phyloP scores from a whole-genome alignment of 257 asterid species.

The Fraxinus anomala region DNA sequence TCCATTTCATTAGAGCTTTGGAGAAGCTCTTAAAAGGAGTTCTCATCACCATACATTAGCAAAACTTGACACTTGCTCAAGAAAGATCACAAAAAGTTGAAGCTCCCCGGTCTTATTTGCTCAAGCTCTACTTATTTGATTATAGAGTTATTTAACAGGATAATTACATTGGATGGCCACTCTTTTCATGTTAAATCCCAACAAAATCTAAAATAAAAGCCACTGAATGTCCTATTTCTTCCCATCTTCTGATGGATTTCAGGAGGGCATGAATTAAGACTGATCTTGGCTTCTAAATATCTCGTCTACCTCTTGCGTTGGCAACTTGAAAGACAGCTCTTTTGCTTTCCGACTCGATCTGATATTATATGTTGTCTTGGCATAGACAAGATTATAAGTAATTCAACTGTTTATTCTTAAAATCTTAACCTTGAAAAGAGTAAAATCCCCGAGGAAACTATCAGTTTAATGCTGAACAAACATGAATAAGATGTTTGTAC shows the following conservation, averaged over 20 bases:
- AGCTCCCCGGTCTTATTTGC: background rate
- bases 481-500: background rate
- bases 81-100: slow-evolving; percentile 16
- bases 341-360: slow-evolving; percentile 37
- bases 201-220: slow-evolving; percentile 42
- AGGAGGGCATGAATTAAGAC: slow-evolving; percentile 43
- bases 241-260: slow-evolving; percentile 19
- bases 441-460: too few relatives aligned
- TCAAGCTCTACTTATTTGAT: slow-evolving; percentile 27
- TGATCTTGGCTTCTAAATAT: slow-evolving; percentile 31
- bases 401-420: background rate
- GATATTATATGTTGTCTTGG: slow-evolving; percentile 38
- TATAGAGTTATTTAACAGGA: background rate
- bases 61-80: too few relatives aligned
- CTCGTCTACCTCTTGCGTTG: slow-evolving; percentile 20
- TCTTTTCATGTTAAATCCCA: slow-evolving; percentile 22
- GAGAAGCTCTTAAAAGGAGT: too few relatives aligned
- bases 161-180: background rate
- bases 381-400: slow-evolving; percentile 25
- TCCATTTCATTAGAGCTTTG: too few relatives aligned
- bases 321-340: slow-evolving; percentile 30
- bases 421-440: too few relatives aligned
- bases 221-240: slow-evolving; percentile 22
- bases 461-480: background rate
- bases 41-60: too few relatives aligned